Conservation (phyloP, 2,329 filamentous ascomycete species). For the Verticillium longisporum region DNA sequence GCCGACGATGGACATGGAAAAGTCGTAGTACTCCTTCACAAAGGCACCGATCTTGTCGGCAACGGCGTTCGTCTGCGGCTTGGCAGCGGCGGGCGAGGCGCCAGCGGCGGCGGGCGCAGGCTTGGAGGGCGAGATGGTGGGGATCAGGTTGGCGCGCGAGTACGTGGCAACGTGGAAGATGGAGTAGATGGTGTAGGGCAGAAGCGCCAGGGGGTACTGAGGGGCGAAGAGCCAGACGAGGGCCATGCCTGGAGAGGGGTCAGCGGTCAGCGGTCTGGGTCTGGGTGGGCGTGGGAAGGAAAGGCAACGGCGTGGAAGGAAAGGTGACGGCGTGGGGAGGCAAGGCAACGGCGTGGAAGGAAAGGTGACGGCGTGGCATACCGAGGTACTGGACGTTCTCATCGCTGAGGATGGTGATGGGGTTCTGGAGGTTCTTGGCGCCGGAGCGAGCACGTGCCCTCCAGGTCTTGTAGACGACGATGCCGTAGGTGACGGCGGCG, state of each 20-base stretch:
- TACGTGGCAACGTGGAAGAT: constrained; percentile 98
- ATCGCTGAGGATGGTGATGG: constrained; percentile 65
- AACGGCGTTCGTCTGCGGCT: constrained; percentile 53
- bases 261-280: no score
- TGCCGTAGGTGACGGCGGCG: constrained; percentile 88
- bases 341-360: no score
- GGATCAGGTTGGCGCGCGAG: constrained; percentile 86
- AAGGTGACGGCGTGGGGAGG: no score
- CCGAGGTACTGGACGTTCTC: constrained; percentile 98
- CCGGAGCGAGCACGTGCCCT: constrained; percentile 75
- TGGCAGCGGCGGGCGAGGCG: constrained; percentile 48
- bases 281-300: no score
- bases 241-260: constrained; percentile 68
- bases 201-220: constrained; percentile 82
- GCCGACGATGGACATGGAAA: constrained; percentile 89
- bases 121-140: constrained; percentile 68
- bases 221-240: constrained; percentile 90
- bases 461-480: constrained; percentile 97
- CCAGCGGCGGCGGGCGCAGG: constrained; percentile 44
- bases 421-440: constrained; percentile 51
- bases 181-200: constrained; percentile 95
- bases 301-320: no score
- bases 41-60: constrained; percentile 84
- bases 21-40: constrained; percentile 96
- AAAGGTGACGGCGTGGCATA: constrained; percentile 37